Conservation (phyloP, 805 yeast species). For the Hemisphaericaspora nanyangensis region DNA sequence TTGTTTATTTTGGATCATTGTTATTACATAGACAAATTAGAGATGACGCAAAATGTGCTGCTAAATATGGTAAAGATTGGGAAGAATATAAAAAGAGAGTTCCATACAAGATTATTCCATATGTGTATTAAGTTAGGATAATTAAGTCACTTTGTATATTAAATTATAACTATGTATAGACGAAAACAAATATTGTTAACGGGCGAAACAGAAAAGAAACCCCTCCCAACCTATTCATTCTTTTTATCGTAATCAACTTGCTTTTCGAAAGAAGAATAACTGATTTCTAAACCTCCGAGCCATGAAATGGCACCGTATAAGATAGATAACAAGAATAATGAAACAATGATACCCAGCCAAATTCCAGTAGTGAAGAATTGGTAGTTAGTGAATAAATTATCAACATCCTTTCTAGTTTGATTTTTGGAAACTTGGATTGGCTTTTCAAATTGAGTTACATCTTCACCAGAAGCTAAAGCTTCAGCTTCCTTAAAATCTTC, state of each 20-base stretch:
- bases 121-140: conserved; percentile 58
- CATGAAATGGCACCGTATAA: conserved; percentile 64
- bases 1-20: conserved; percentile 74
- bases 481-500: conserved; percentile 32
- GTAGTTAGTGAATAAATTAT: conserved; percentile 57
- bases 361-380: conserved; percentile 78
- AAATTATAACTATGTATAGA: too few relatives aligned
- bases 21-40: conserved; percentile 84
- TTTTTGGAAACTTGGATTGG: conserved; percentile 7
- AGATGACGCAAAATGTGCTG: conserved; percentile 87
- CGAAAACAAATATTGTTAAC: too few relatives aligned
- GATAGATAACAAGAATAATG: conserved; percentile 54
- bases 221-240: conserved; percentile 34
- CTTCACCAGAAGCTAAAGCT: conserved; percentile 26
- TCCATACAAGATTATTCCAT: conserved; percentile 89
- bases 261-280: conserved; percentile 80
- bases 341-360: conserved; percentile 68
- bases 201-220: too few relatives aligned
- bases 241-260: conserved; percentile 52
- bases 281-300: conserved; percentile 67
- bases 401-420: background rate
- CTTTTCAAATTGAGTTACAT: conserved; percentile 18
- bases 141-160: too few relatives aligned
- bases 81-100: conserved; percentile 72
- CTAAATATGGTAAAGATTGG: conserved; percentile 87